Conservation (phyloP, 2,329 filamentous ascomycete species). For the Phialophora macrospora region DNA sequence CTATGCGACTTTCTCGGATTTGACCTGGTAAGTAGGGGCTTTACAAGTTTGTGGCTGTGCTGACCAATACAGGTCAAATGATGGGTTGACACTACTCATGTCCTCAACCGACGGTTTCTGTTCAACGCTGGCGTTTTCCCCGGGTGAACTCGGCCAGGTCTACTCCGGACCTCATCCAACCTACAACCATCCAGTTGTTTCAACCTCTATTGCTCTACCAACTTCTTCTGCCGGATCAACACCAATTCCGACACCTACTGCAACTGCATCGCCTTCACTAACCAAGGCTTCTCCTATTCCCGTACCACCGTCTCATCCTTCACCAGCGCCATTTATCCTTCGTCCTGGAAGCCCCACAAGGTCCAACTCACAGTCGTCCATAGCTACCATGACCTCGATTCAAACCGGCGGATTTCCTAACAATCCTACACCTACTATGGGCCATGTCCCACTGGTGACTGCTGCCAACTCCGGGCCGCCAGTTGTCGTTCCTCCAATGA, state of each 20-base stretch:
- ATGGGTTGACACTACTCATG: conserved; percentile 81
- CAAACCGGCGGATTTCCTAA: conserved; percentile 63
- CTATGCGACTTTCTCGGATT: conserved; percentile 94
- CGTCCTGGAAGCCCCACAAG: conserved; percentile 78
- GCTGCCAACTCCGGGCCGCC: conserved; percentile 67
- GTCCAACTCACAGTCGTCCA: conserved; percentile 83
- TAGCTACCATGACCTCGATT: conserved; percentile 64
- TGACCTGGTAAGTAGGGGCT: conserved; percentile 75
- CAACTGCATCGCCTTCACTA: conserved; percentile 65
- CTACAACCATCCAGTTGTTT: conserved; percentile 40
- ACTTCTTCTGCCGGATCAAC: conserved; percentile 59
- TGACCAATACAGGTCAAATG: conserved; percentile 65
- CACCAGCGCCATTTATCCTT: conserved; percentile 56
- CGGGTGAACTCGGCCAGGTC: conserved; percentile 81
- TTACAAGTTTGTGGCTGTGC: background rate
- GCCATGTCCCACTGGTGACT: conserved; percentile 75
- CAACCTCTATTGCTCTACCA: conserved; percentile 44
- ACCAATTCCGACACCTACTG: conserved; percentile 72
- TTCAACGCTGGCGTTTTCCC: conserved; percentile 81
- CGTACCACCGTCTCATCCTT: conserved; percentile 62
- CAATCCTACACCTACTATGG: conserved; percentile 78
- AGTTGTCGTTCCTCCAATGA: conserved; percentile 67
- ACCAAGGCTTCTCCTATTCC: conserved; percentile 62
- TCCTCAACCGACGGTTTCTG: conserved; percentile 99
- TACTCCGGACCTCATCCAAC: conserved; percentile 70